These are phyloP conservation scores for Verticillium longisporum DNA, from an alignment of 2,329 filamentous ascomycete genomes.

Conservation along the genomic window DNA sequence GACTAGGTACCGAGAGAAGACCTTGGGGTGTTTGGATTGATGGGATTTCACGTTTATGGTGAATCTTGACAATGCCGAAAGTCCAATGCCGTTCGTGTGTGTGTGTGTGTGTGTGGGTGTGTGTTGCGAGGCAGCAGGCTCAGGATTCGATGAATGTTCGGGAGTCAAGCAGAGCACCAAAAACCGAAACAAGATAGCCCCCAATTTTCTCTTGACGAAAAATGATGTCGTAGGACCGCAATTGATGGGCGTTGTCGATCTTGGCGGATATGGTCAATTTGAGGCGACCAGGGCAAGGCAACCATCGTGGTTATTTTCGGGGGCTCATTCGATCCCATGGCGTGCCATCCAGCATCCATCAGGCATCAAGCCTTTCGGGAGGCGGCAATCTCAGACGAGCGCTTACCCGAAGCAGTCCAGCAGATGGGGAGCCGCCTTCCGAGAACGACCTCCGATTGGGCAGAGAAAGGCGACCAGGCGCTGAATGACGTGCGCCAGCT, in stretches of 20 bases:
- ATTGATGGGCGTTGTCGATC: not conserved
- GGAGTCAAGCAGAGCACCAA: too few species aligned
- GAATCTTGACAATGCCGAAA: too few species aligned
- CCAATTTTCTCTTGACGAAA: too few species aligned
- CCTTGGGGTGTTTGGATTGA: too few species aligned
- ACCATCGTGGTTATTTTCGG: not conserved
- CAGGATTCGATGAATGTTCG: too few species aligned
- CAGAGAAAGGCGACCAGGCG: not conserved
- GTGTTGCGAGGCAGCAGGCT: too few species aligned
- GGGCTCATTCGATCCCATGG: not conserved
- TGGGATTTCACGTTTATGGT: too few species aligned
- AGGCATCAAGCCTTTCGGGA: not conserved
- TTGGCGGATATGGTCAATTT: not conserved
- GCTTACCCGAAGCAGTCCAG: slow-evolving; percentile 7
- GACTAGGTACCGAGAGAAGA: too few species aligned
- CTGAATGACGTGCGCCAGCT: not conserved
- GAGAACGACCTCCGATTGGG: not conserved
- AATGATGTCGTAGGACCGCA: not conserved
- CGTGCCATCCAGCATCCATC: not conserved
- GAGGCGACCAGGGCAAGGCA: not conserved
- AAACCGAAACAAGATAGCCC: too few species aligned
- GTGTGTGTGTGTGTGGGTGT: too few species aligned
- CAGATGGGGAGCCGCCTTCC: slow-evolving; percentile 6
- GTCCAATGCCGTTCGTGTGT: too few species aligned
- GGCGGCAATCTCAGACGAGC: slow-evolving; percentile 1